These are phyloP conservation scores for Fusarium sp. DNA, from an alignment of 2,329 filamentous ascomycete genomes.

Conservation along the genomic window DNA sequence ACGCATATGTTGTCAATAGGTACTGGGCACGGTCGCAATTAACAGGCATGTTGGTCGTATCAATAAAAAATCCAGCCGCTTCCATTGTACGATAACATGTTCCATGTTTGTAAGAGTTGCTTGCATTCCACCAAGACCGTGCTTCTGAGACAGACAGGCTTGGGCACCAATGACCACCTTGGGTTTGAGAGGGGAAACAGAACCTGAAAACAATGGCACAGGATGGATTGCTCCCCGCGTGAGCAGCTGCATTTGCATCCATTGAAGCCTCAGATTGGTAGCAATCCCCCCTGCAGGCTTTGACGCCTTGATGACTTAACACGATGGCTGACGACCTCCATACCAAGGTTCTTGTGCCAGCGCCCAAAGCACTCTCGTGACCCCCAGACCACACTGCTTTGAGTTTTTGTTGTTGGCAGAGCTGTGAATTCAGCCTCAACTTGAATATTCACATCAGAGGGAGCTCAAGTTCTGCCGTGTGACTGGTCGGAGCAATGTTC, in stretches of 20 bases:
- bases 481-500: constrained; percentile 22
- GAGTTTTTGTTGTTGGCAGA: not conserved
- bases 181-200: constrained; percentile 13
- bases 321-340: constrained; percentile 2
- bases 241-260: constrained; percentile 29
- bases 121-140: constrained; percentile 20
- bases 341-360: not conserved
- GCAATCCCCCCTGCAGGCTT: constrained; percentile 13
- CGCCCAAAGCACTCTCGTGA: constrained; percentile 3
- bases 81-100: constrained; percentile 20
- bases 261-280: constrained; percentile 13
- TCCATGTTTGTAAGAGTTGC: constrained; percentile 30
- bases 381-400: not conserved
- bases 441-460: constrained; percentile 23
- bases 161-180: constrained; percentile 17
- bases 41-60: constrained; percentile 13
- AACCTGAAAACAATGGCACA: constrained; percentile 7
- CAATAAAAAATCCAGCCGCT: constrained; percentile 29
- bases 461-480: constrained; percentile 12
- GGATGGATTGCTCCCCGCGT: constrained; percentile 11
- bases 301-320: constrained; percentile 20
- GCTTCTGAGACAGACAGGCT: constrained; percentile 2
- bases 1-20: constrained; percentile 3
- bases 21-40: not conserved
- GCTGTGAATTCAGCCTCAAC: constrained; percentile 4